These are phyloP conservation scores for Podila horticola DNA, from an alignment of 192 early-diverging fungal genomes.

Conservation along the genomic window DNA sequence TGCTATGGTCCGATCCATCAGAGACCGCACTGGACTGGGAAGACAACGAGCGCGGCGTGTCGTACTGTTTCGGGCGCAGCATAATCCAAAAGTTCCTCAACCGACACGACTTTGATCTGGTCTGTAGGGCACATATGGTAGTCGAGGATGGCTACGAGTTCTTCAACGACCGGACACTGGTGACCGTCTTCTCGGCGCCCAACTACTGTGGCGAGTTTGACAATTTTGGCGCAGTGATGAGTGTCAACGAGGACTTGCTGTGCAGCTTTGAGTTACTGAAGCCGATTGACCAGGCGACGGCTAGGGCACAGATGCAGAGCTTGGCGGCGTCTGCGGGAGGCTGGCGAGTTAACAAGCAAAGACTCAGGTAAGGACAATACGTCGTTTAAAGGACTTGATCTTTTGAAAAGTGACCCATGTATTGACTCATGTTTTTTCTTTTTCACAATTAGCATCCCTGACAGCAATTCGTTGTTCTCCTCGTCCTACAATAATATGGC, in stretches of 20 bases:
- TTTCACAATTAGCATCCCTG: constrained; percentile 15
- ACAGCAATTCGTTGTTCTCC: constrained; percentile 26
- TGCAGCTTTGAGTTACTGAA: constrained; percentile 89
- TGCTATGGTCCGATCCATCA: constrained; percentile 94
- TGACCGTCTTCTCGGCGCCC: constrained; percentile 95
- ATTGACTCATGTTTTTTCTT: not conserved
- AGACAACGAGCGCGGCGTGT: constrained; percentile 95
- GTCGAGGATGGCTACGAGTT: constrained; percentile 99
- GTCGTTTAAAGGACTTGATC: not conserved
- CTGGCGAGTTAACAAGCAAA: constrained; percentile 49
- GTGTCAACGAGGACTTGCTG: constrained; percentile 87
- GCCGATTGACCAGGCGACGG: constrained; percentile 58
- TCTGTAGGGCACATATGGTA: constrained; percentile 94
- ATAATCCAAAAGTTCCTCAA: constrained; percentile 86
- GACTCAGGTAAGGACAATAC: constrained; percentile 29
- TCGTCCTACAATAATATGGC: not conserved
- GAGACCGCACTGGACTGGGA: constrained; percentile 83
- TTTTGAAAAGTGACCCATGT: not conserved
- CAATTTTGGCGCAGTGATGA: constrained; percentile 91
- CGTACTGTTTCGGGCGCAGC: constrained; percentile 89
- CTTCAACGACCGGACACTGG: constrained; percentile 88
- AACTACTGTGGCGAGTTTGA: constrained; percentile 99
- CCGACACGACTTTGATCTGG: constrained; percentile 90
- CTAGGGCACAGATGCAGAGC: constrained; percentile 50
- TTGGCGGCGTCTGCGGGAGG: constrained; percentile 41